Conservation (phyloP, 768 basidiomycete species). For the Pleurotus platypus region DNA sequence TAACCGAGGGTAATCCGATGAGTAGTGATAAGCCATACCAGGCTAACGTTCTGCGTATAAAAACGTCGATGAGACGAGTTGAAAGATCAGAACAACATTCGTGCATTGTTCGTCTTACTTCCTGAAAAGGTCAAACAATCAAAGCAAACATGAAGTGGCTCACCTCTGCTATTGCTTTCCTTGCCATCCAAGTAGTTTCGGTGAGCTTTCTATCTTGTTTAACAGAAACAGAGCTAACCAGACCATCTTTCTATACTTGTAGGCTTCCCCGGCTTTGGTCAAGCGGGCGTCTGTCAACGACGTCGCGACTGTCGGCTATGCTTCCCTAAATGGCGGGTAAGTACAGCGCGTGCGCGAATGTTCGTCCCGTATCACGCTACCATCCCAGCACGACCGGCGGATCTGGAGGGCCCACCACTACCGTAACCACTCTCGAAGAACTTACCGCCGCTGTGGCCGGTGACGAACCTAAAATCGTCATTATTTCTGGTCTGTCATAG, state of each 20-base stretch:
- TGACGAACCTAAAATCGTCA: slow-evolving; percentile 36
- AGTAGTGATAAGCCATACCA: slow-evolving; percentile 27
- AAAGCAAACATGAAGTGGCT: slow-evolving; percentile 18
- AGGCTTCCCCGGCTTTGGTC: slow-evolving; percentile 15
- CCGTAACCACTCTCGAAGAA: slow-evolving; percentile 37
- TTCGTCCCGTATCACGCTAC: not conserved
- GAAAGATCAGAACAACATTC: slow-evolving; percentile 1
- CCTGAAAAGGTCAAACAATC: no score
- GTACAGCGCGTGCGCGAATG: not conserved
- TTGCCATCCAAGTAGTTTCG: slow-evolving; percentile 14
- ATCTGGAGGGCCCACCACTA: slow-evolving; percentile 38
- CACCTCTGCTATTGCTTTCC: slow-evolving; percentile 13
- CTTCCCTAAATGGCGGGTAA: slow-evolving; percentile 15
- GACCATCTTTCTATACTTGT: not conserved
- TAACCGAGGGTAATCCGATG: not conserved
- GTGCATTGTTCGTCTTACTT: not conserved
- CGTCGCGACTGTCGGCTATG: slow-evolving; percentile 36
- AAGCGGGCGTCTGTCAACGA: slow-evolving; percentile 35
- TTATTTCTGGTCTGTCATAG: slow-evolving; percentile 32
- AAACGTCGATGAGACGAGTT: not conserved
- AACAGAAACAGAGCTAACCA: not conserved
- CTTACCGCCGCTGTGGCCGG: slow-evolving; percentile 39
- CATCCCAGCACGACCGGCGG: slow-evolving; percentile 38
- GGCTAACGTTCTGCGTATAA: not conserved
- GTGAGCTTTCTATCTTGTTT: slow-evolving; percentile 1